A percentile compares a stretch with the other conserved stretches of the same genome.
Evolutionary conservation across 345 rosid species (phyloP).

Genomic region (Citropsis articulata): DNA sequence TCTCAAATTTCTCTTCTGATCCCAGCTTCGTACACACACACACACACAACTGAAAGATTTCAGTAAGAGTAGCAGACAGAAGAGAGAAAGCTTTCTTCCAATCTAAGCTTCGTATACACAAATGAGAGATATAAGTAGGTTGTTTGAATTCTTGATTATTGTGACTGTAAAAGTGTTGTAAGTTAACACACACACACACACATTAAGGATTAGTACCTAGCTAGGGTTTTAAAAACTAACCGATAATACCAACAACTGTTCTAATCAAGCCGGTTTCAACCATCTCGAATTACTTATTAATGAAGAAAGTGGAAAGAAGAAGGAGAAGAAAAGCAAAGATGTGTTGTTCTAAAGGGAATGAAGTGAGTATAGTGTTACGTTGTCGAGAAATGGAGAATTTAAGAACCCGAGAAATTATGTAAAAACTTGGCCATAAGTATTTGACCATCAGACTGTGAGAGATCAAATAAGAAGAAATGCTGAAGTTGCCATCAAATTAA

Average conservation of each 20-base stretch:
- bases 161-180: too few species aligned
- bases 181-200: too few species aligned
- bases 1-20: not conserved
- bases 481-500: not conserved
- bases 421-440: not conserved
- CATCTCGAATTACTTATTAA: constrained; percentile 17
- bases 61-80: too few species aligned
- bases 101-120: too few species aligned
- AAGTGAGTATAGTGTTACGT: not conserved
- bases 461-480: not conserved
- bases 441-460: not conserved
- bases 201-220: not conserved
- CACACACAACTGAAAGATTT: too few species aligned
- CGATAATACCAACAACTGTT: constrained; percentile 56
- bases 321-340: not conserved
- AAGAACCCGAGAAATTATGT: not conserved
- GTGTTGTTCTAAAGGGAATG: not conserved
- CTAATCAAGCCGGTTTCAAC: constrained; percentile 23
- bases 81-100: too few species aligned
- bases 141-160: too few species aligned
- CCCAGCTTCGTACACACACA: not conserved
- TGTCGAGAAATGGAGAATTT: not conserved
- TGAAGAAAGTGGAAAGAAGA: not conserved
- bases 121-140: too few species aligned
- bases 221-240: constrained; percentile 29